phyloP scores from a whole-genome alignment of 805 yeast species.

The Candida nitratophila region DNA sequence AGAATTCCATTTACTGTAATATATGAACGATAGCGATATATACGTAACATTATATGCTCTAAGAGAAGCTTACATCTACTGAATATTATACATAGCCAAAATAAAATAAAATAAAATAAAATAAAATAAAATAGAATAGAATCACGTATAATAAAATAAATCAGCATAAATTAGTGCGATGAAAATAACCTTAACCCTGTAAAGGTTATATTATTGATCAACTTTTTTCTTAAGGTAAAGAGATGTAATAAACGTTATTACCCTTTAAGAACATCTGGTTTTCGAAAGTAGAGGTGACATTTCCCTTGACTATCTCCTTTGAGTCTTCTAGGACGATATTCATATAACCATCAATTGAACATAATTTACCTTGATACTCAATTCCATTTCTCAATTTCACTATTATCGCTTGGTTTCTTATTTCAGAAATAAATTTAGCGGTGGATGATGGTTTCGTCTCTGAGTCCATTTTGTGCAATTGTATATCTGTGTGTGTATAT shows the following conservation, averaged over 20 bases:
- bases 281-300: slow-evolving; percentile 39
- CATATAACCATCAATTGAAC: slow-evolving; percentile 95
- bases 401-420: slow-evolving; percentile 71
- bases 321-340: slow-evolving; percentile 82
- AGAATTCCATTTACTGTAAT: too few species aligned
- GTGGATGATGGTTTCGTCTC: slow-evolving; percentile 25
- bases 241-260: slow-evolving; percentile 60
- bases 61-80: too few species aligned
- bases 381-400: slow-evolving; percentile 86
- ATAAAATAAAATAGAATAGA: too few species aligned
- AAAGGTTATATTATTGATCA: too few species aligned
- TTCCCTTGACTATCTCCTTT: slow-evolving; percentile 52
- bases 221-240: slow-evolving; percentile 9
- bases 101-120: too few species aligned
- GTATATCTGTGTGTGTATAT: too few species aligned
- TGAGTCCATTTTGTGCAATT: background rate
- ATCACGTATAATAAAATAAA: too few species aligned
- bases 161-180: too few species aligned
- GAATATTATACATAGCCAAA: too few species aligned
- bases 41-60: too few species aligned
- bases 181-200: too few species aligned
- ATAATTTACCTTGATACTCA: slow-evolving; percentile 57
- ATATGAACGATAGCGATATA: too few species aligned
- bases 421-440: slow-evolving; percentile 69
- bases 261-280: slow-evolving; percentile 87